Evolutionary conservation across 2,329 filamentous ascomycete genomes (phyloP).

Genomic region (Mollisiaceae sp.): DNA sequence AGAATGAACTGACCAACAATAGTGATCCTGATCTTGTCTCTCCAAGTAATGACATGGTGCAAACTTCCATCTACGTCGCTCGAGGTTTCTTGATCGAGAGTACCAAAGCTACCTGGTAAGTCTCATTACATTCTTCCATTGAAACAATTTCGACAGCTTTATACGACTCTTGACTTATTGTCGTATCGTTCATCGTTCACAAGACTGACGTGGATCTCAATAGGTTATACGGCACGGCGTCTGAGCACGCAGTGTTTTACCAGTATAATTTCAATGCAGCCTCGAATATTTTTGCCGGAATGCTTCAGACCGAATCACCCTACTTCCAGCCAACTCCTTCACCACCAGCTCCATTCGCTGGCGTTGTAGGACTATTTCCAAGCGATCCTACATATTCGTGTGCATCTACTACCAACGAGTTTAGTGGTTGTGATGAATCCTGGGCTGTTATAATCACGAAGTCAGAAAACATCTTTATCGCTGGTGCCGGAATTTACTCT

Average conservation of each 20-base stretch:
- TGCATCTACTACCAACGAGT: slow-evolving; percentile 14
- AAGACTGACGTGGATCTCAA: too few relatives aligned
- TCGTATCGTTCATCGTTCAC: too few relatives aligned
- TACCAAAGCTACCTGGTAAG: slow-evolving; percentile 6
- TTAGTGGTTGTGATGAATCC: slow-evolving; percentile 30
- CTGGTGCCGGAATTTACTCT: slow-evolving; percentile 40
- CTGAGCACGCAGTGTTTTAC: slow-evolving; percentile 68
- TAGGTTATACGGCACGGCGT: slow-evolving; percentile 62
- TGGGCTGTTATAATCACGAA: slow-evolving; percentile 38
- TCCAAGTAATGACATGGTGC: slow-evolving; percentile 39
- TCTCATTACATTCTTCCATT: too few relatives aligned
- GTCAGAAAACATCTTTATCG: slow-evolving; percentile 34
- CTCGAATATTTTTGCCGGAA: slow-evolving; percentile 64
- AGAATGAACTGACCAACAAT: slow-evolving; percentile 4
- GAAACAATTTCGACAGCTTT: too few relatives aligned
- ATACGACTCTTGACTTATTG: too few relatives aligned
- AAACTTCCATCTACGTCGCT: slow-evolving; percentile 78
- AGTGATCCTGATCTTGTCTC: slow-evolving; percentile 7
- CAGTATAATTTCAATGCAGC: slow-evolving; percentile 70
- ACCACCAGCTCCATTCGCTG: slow-evolving; percentile 14
- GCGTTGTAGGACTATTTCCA: slow-evolving; percentile 21
- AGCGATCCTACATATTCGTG: slow-evolving; percentile 28
- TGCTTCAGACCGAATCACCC: slow-evolving; percentile 72
- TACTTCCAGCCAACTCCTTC: slow-evolving; percentile 64
- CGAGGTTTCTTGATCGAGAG: slow-evolving; percentile 24